Evolutionary conservation across 306 rosid genomes (phyloP), one percentile per base, ranked within the genome.

Genomic region (Cicer arietinum): DNA sequence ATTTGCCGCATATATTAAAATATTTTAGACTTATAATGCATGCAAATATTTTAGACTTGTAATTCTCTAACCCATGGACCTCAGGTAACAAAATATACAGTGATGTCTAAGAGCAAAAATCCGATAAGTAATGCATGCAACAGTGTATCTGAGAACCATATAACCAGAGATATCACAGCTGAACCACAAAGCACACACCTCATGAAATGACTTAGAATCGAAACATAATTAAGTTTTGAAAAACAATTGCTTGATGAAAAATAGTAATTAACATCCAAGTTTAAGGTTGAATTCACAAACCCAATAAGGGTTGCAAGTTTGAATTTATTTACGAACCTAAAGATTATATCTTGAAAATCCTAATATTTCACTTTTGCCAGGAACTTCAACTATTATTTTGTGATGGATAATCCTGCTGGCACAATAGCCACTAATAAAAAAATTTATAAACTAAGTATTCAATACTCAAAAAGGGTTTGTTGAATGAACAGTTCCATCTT

Each of bases 311-410:
- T 64, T 58, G 79, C 73, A 78, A 61, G 47, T 73, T 59, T 8
- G 51, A 75, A 72, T 69, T 69, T 25, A 74, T 60, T 73, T 6
- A 61, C 50, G 66, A 81, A 56, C 85, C 65, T 63, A 37, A 14
- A 68, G 18, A 61, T 9, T 14, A 43, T 5, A 83, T 54, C 71
- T 53, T 30, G 22, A 73, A 73, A 73, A 6, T 16, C 48, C 85
- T 75, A 58, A 51, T 70, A 69, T 81, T 47, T 78, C 45, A 70
- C 72, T 66, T 66, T 64, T 78, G 66, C 76, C 45, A 68, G 41
- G 60, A 74, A 57, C 61, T 65, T 68, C 14, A 39, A 60, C 88
- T 57, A 70, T 70, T 10, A 70, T 70, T 10, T 13, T 14, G 43
- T 65, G 50, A 62, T 58, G 48, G 22, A 68, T 63, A 47, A 62